These are phyloP conservation scores for Neurospora cerealis DNA, from an alignment of 495 filamentous ascomycete species.

Conservation along the genomic window DNA sequence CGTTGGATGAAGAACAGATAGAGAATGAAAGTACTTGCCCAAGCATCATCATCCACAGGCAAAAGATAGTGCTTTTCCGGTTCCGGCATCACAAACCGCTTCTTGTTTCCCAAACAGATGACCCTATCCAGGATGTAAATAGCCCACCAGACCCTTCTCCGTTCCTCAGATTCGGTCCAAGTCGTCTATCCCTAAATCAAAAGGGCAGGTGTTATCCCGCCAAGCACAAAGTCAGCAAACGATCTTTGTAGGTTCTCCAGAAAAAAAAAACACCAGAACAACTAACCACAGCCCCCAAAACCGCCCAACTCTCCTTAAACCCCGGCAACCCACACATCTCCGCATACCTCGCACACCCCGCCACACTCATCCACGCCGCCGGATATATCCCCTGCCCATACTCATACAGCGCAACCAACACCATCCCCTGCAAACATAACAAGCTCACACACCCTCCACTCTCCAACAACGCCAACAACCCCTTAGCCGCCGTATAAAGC, in stretches of 20 bases:
- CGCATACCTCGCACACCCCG: conserved; percentile 31
- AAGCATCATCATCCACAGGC: conserved; percentile 35
- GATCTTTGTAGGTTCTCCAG: no score
- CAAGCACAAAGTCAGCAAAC: conserved; percentile 1
- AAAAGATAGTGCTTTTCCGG: conserved; percentile 28
- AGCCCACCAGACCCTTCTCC: conserved; percentile 40
- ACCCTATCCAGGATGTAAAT: conserved; percentile 39
- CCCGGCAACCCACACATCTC: conserved; percentile 38
- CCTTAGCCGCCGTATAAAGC: conserved; percentile 35
- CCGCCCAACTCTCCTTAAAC: conserved; percentile 15
- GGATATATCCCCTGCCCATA: conserved; percentile 40
- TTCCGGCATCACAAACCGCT: conserved; percentile 31
- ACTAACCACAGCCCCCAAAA: conserved; percentile 26
- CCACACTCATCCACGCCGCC: conserved; percentile 37
- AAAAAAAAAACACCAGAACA: no score
- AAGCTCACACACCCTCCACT: conserved; percentile 29
- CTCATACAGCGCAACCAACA: conserved; percentile 38
- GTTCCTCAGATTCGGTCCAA: conserved; percentile 43
- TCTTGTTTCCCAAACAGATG: conserved; percentile 35
- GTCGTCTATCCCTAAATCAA: conserved; percentile 15
- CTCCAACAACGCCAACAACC: conserved; percentile 29
- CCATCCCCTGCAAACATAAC: conserved; percentile 30
- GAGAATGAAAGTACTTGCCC: conserved; percentile 21
- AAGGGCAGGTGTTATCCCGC: background rate
- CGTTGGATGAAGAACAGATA: background rate